Base-by-base conservation (phyloP, 164 flowering plant genomes). In the Stephania yunnanensis region DNA sequence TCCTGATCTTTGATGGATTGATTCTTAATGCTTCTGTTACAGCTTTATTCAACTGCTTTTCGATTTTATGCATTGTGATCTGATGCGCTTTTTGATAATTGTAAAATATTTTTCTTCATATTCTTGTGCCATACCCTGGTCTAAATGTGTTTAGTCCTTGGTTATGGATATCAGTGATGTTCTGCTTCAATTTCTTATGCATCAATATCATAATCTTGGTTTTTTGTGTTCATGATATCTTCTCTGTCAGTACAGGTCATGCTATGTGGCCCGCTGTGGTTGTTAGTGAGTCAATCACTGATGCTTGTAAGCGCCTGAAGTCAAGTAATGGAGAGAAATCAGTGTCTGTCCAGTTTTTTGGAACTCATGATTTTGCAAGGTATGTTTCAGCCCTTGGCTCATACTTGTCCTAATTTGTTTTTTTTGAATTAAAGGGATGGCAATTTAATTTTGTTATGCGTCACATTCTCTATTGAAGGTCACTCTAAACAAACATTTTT, bases 341-440 rank as follows among this genome's bases (percentile, higher is more conserved):
- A 69, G 84, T 93, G 78, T 87, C 86, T 55, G 99, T 95, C 72
- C 99, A 95, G 71, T 95, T 95, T 84, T 93, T 95, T 86, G 99
- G 99, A 44, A 90, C 97, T 63, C 94, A 95, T 82, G 99, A 95
- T 81, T 95, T 92, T 88, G 99, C 99, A 30, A 92, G 99, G 99
- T 93, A 69, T 78, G 74, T 44, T 71, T 30, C 46, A 68, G 20
- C 75, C 68, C 61, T 75, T 50, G 42, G 42, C 42, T 36, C 42
- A 36, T 58, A 15, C 17, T 6, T 10, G 17, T 12, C 5, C 42
- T 50, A 10, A 8, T 50, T 50, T 58, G 17, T 58, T n/a, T 1
- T 19, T n/a, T 58, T 58, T 19, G 19, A 58, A n/a, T 36, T 36
- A 36, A 36, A 36, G 42, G 42, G 42, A 36, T 36, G 42, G 42